Percentiles rank a stretch among this genome's conserved stretches.
These are phyloP conservation scores for Monosporascus sp. DNA, from an alignment of 2,329 filamentous ascomycete species.

Conservation along the genomic window DNA sequence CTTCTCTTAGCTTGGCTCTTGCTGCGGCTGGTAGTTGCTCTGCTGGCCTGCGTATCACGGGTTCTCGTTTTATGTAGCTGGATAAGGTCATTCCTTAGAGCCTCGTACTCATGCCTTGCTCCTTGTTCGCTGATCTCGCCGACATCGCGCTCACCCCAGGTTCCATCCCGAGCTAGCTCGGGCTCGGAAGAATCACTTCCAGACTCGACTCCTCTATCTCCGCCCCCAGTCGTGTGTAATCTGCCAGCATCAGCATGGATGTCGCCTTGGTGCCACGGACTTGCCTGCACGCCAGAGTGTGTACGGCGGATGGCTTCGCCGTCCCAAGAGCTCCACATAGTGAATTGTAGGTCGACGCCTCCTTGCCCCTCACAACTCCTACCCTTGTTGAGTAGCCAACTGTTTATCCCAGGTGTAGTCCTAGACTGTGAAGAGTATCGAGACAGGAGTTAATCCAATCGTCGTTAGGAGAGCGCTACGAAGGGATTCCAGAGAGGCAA, in stretches of 20 bases:
- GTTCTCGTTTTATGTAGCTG: slow-evolving; percentile 31
- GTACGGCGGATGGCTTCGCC: slow-evolving; percentile 27
- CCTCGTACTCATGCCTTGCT: slow-evolving; percentile 32
- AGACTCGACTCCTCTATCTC: not conserved
- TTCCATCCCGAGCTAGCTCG: slow-evolving; percentile 18
- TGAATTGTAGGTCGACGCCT: not conserved
- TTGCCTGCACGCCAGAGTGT: slow-evolving; percentile 23
- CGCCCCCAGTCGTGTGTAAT: slow-evolving; percentile 2
- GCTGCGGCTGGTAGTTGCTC: slow-evolving; percentile 2
- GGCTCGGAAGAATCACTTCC: slow-evolving; percentile 5
- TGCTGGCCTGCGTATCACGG: slow-evolving; percentile 26
- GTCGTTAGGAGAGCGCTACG: too few species aligned
- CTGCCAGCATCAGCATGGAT: slow-evolving; percentile 12
- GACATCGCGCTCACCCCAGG: slow-evolving; percentile 34
- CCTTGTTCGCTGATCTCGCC: slow-evolving; percentile 28
- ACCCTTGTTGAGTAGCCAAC: too few species aligned
- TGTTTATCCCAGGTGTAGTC: too few species aligned
- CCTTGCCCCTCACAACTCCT: not conserved
- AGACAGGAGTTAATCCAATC: too few species aligned
- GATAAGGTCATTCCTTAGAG: slow-evolving; percentile 28
- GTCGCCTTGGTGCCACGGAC: slow-evolving; percentile 19
- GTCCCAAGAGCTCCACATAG: slow-evolving; percentile 30
- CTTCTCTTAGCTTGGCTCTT: slow-evolving; percentile 6
- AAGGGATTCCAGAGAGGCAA: too few species aligned
- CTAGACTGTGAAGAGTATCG: too few species aligned